These are phyloP conservation scores for Petunia hybrid DNA, from an alignment of 305 asterid genomes.

Conservation along the genomic window DNA sequence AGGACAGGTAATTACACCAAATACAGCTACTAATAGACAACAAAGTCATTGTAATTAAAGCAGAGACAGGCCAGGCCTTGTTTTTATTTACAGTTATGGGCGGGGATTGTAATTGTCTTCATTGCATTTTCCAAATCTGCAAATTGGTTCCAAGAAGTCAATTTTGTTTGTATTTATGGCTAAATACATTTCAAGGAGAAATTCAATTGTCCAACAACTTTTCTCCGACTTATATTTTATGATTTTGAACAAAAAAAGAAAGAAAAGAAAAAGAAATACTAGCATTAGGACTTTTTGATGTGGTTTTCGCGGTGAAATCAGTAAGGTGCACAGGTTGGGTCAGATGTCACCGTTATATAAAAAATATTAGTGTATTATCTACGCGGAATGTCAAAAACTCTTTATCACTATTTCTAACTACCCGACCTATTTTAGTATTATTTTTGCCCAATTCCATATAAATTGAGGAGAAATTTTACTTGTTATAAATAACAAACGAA, in stretches of 20 bases:
- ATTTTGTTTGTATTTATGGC: slow-evolving; percentile 6
- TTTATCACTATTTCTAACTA: neutral
- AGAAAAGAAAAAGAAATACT: neutral
- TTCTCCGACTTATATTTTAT: neutral
- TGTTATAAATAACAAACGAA: neutral
- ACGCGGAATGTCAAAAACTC: neutral
- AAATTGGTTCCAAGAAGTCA: neutral
- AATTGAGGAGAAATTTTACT: neutral
- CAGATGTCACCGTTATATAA: too few relatives aligned
- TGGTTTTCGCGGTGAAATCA: neutral
- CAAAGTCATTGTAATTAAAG: neutral
- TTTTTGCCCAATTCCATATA: neutral
- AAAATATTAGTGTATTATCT: too few relatives aligned
- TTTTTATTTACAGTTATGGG: neutral
- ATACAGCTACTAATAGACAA: neutral
- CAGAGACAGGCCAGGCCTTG: neutral
- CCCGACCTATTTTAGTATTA: neutral
- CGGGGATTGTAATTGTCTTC: neutral
- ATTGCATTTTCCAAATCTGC: neutral
- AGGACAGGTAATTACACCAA: neutral
- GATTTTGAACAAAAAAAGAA: neutral
- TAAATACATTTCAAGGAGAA: neutral
- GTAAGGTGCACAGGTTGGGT: neutral
- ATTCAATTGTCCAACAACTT: neutral
- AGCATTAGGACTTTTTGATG: neutral